Evolutionary conservation across 208 protist genomes (phyloP).

Genomic region (Crithidia fasciculata): DNA sequence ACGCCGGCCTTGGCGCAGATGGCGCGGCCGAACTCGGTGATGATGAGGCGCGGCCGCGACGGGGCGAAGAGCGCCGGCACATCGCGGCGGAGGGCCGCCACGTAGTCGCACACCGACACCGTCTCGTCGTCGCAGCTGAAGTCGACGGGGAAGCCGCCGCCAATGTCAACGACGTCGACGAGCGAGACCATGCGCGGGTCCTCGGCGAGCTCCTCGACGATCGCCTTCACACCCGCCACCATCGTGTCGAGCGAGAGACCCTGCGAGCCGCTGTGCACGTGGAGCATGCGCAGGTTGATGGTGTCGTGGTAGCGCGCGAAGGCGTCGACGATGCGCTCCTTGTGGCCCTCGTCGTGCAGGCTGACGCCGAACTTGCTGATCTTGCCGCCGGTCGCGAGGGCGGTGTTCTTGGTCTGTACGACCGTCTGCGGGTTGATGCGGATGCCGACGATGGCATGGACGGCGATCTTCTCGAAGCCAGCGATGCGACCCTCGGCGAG

Average conservation of each 20-base stretch:
- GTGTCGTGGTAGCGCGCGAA: constrained; percentile 43
- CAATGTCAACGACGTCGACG: constrained; percentile 59
- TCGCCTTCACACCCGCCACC: constrained; percentile 48
- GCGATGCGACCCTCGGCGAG: constrained; percentile 30
- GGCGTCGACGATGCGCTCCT: constrained; percentile 42
- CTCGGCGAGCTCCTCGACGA: constrained; percentile 38
- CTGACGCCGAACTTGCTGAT: constrained; percentile 78
- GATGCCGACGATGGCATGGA: constrained; percentile 53
- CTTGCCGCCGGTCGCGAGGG: constrained; percentile 51
- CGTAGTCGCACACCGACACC: constrained; percentile 47
- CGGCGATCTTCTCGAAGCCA: constrained; percentile 17
- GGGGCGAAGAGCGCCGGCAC: constrained; percentile 53
- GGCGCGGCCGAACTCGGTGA: constrained; percentile 77
- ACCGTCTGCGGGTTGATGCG: constrained; percentile 78
- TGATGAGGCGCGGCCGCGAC: constrained; percentile 33
- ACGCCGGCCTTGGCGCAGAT: constrained; percentile 63
- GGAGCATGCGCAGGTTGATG: constrained; percentile 62
- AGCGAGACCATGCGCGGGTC: constrained; percentile 31
- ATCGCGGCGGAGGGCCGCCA: constrained; percentile 25
- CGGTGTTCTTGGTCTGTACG: constrained; percentile 42
- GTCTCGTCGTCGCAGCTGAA: constrained; percentile 52
- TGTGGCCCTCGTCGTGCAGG: constrained; percentile 53
- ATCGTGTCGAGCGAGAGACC: constrained; percentile 63
- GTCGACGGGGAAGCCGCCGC: constrained; percentile 68
- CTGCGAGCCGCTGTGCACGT: constrained; percentile 75